Conservation (phyloP, 228 moss, liverwort and hornwort species). For the Sphagnum magellanicum region DNA sequence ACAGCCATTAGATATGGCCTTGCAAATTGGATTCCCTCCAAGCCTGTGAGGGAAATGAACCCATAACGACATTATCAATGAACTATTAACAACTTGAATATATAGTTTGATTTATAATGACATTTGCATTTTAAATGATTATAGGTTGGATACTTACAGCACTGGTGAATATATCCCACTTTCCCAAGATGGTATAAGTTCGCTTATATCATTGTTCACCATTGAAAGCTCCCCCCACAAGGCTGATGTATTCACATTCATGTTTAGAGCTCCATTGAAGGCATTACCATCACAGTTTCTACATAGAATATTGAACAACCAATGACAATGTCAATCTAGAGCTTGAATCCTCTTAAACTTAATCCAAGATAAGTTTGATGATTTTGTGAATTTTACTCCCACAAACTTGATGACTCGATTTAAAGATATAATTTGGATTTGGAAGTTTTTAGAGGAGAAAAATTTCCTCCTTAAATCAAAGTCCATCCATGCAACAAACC, state of each 20-base stretch:
- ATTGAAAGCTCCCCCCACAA: background rate
- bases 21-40: constrained; percentile 1
- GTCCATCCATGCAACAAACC: too few species aligned
- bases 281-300: background rate
- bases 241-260: background rate
- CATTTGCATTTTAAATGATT: background rate
- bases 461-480: too few species aligned
- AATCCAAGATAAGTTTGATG: too few species aligned
- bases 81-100: too few species aligned
- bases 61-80: too few species aligned
- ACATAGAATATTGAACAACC: background rate
- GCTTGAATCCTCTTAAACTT: too few species aligned
- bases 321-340: too few species aligned
- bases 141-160: constrained; percentile 1
- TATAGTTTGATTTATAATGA: background rate
- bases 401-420: too few species aligned
- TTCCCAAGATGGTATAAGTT: background rate
- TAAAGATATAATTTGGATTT: too few species aligned
- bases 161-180: constrained; percentile 3
- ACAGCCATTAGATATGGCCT: too few species aligned
- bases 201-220: constrained; percentile 1
- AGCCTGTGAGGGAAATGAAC: background rate
- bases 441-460: too few species aligned
- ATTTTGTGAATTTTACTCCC: too few species aligned
- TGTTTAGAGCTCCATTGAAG: background rate